phyloP scores from a whole-genome alignment of 225 moss, liverwort and hornwort species.

The Marchantia polymorpha region DNA sequence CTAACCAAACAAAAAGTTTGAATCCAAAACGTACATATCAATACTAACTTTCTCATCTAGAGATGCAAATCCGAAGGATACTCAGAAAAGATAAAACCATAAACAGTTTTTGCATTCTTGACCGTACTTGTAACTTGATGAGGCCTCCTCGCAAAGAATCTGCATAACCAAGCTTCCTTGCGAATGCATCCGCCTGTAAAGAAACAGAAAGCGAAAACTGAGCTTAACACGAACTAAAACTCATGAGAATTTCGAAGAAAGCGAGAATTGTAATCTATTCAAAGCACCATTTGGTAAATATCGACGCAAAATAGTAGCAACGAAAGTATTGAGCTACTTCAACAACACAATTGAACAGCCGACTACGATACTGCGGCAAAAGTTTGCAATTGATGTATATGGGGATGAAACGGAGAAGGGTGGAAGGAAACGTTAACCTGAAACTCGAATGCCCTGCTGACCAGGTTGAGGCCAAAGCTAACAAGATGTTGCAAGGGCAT shows the following conservation, averaged over 20 bases:
- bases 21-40: too few relatives aligned
- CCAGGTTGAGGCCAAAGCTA: constrained; percentile 88
- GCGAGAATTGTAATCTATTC: neutral
- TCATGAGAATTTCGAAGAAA: neutral
- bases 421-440: constrained; percentile 41
- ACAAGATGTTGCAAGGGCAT: constrained; percentile 88
- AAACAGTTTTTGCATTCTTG: neutral
- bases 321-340: too few relatives aligned
- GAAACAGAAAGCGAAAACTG: neutral
- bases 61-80: too few relatives aligned
- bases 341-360: too few relatives aligned
- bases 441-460: constrained; percentile 97
- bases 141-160: constrained; percentile 76
- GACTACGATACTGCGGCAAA: too few relatives aligned
- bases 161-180: constrained; percentile 62
- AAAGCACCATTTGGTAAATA: neutral
- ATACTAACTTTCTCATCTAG: too few relatives aligned
- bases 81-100: neutral
- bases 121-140: constrained; percentile 80
- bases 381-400: neutral
- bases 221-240: neutral
- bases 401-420: neutral
- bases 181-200: constrained; percentile 88
- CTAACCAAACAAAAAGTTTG: too few relatives aligned
- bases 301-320: neutral